Conservation (phyloP, 169 alveolate species). For the Plasmodium ovale region DNA sequence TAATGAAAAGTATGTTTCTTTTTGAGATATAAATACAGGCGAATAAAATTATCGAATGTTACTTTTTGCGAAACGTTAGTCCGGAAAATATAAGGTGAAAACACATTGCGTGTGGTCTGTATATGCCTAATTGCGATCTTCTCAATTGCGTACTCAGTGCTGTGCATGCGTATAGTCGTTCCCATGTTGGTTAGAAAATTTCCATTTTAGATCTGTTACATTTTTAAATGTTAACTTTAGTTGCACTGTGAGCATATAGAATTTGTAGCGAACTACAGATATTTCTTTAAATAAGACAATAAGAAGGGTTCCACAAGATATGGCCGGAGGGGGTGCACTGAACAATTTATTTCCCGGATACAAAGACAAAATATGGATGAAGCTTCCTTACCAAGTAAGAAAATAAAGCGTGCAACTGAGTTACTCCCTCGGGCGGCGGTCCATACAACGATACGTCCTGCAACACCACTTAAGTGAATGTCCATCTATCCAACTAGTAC, state of each 20-base stretch:
- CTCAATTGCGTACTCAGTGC: no score
- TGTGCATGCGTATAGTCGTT: no score
- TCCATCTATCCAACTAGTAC: neutral
- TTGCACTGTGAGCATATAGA: neutral
- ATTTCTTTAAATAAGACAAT: neutral
- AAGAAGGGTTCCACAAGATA: slow-evolving; percentile 15
- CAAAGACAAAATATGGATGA: slow-evolving; percentile 89
- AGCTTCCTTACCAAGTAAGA: slow-evolving; percentile 87
- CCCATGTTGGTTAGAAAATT: no score
- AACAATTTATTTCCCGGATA: slow-evolving; percentile 90
- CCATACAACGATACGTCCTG: neutral
- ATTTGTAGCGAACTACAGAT: neutral
- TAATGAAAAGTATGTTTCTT: no score
- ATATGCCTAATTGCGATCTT: no score
- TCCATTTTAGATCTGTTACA: neutral
- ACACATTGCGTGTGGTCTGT: no score
- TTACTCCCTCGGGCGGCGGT: no score
- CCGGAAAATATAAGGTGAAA: no score
- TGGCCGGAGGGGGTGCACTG: slow-evolving; percentile 91
- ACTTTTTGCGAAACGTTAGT: no score
- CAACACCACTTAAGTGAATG: no score
- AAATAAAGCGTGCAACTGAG: neutral
- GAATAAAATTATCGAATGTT: no score
- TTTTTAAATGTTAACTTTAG: slow-evolving; percentile 42
- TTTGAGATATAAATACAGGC: no score